Percentiles rank a stretch among this genome's conserved stretches.
Conservation (phyloP, 768 basidiomycete genomes). For the Trametes cubensis region DNA sequence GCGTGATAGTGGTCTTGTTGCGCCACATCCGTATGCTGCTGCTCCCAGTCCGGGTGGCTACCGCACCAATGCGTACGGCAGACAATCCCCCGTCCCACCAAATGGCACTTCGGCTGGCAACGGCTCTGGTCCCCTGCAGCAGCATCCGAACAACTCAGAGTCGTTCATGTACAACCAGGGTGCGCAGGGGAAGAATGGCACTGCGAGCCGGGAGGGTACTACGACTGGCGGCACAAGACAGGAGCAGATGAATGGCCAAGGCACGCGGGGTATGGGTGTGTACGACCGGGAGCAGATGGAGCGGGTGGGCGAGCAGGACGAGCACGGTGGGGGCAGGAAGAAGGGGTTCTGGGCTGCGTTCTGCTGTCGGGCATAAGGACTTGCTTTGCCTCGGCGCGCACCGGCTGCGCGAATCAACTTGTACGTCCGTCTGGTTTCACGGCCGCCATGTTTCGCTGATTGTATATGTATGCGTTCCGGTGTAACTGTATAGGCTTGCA, state of each 20-base stretch:
- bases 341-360: conserved; percentile 65
- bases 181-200: conserved; percentile 47
- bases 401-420: conserved; percentile 24
- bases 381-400: conserved; percentile 26
- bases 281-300: conserved; percentile 70
- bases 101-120: conserved; percentile 39
- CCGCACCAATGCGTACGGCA: conserved; percentile 56
- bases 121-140: conserved; percentile 37
- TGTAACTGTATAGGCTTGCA: conserved; percentile 16
- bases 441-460: not conserved
- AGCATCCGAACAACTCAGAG: conserved; percentile 53
- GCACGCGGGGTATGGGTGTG: conserved; percentile 57
- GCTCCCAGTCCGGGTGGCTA: conserved; percentile 61
- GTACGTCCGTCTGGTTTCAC: conserved; percentile 17
- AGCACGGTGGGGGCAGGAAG: conserved; percentile 59
- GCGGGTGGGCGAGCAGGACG: conserved; percentile 60
- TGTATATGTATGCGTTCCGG: not conserved
- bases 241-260: conserved; percentile 42
- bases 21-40: conserved; percentile 74
- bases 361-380: conserved; percentile 64
- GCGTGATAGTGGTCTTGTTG: conserved; percentile 47
- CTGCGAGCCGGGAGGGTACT: conserved; percentile 55
- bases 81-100: conserved; percentile 43
- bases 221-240: conserved; percentile 44
- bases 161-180: conserved; percentile 67